These are phyloP conservation scores for Populus hybrid DNA, from an alignment of 441 rosid genomes.

Conservation along the genomic window DNA sequence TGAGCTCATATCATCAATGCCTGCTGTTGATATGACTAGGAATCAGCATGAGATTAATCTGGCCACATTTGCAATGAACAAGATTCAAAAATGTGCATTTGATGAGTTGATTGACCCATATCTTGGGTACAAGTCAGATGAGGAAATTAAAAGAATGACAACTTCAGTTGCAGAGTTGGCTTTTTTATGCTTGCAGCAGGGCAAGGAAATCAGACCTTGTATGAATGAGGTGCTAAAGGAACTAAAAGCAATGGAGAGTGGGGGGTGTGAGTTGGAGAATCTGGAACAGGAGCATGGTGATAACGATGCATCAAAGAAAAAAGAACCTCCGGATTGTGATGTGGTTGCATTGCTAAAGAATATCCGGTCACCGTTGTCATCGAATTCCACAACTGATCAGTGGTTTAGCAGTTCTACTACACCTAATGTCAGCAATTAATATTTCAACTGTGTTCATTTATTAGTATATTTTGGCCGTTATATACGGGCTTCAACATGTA, in stretches of 20 bases:
- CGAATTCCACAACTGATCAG: conserved; percentile 44
- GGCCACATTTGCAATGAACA: conserved; percentile 59
- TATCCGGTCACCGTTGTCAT: conserved; percentile 33
- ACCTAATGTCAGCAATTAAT: conserved; percentile 29
- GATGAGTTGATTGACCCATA: conserved; percentile 57
- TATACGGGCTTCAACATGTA: too few relatives aligned
- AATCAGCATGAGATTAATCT: conserved; percentile 57
- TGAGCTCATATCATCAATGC: conserved; percentile 74
- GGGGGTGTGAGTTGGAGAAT: conserved; percentile 17
- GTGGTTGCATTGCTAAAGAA: conserved; percentile 35
- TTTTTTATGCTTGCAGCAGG: conserved; percentile 66
- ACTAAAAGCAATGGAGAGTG: conserved; percentile 36
- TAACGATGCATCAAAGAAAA: conserved; percentile 14
- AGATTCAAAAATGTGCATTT: conserved; percentile 44
- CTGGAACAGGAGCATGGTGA: conserved; percentile 5
- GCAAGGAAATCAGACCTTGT: conserved; percentile 60
- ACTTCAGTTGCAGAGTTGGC: conserved; percentile 63
- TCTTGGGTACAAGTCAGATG: conserved; percentile 44
- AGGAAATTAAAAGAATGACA: conserved; percentile 43
- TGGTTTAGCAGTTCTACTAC: conserved; percentile 46
- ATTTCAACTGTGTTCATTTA: not conserved
- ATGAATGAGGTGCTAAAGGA: conserved; percentile 57
- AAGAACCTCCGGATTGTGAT: conserved; percentile 22
- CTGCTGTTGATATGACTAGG: conserved; percentile 70
- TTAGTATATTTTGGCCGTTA: too few relatives aligned